A percentile compares a stretch with the other conserved stretches of the same genome.
These are phyloP conservation scores for Xerocomellus chrysenteron DNA, from an alignment of 768 basidiomycete genomes.

Conservation along the genomic window DNA sequence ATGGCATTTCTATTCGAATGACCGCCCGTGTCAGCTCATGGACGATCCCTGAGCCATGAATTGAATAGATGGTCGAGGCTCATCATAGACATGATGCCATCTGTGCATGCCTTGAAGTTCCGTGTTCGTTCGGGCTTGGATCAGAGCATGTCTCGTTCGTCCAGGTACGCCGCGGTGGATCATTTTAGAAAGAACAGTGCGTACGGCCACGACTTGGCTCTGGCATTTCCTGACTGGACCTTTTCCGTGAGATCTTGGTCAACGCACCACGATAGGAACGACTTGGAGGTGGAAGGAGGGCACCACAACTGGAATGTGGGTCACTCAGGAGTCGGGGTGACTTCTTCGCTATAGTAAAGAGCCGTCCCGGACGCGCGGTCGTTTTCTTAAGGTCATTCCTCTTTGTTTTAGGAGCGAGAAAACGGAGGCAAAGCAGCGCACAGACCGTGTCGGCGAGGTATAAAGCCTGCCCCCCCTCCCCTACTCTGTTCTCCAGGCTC, in stretches of 20 bases:
- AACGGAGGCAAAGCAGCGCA: background rate
- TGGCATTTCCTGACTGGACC: conserved; percentile 2
- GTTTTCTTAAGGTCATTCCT: background rate
- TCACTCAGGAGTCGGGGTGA: background rate
- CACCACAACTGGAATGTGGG: conserved; percentile 4
- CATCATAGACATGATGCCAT: background rate
- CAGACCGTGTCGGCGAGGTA: conserved; percentile 11
- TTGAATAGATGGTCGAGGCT: background rate
- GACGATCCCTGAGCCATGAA: background rate
- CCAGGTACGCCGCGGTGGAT: conserved; percentile 1
- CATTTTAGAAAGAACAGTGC: background rate
- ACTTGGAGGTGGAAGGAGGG: conserved; percentile 1
- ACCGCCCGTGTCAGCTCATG: background rate
- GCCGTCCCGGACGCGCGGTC: background rate
- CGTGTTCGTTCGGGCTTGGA: background rate
- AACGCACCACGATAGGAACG: background rate
- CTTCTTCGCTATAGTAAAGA: conserved; percentile 9
- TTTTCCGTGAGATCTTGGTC: background rate
- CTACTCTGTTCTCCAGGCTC: background rate
- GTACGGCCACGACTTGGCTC: background rate
- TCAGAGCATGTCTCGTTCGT: background rate
- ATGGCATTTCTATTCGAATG: background rate
- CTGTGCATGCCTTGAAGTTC: background rate
- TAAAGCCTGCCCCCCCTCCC: background rate
- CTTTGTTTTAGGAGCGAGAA: background rate